phyloP scores from a whole-genome alignment of 192 early-diverging fungal genomes.

The Rhizophagus sp. region DNA sequence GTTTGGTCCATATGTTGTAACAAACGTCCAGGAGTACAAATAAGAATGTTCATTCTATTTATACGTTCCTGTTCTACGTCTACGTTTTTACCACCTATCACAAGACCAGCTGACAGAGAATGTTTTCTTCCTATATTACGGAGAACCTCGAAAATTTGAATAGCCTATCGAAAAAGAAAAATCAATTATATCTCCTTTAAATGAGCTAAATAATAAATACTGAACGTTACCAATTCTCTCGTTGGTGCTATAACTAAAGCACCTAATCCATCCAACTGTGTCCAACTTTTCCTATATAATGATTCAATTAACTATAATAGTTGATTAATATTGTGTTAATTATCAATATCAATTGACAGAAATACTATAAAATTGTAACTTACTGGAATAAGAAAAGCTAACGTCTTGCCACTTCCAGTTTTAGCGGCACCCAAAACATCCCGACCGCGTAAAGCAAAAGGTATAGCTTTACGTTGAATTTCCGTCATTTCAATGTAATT shows the following conservation, averaged over 20 bases:
- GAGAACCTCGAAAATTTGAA: slow-evolving; percentile 93
- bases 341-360: neutral
- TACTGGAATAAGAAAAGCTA: slow-evolving; percentile 79
- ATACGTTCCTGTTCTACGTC: slow-evolving; percentile 74
- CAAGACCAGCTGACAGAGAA: slow-evolving; percentile 86
- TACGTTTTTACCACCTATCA: slow-evolving; percentile 94
- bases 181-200: neutral
- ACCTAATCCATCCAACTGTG: slow-evolving; percentile 74
- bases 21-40: slow-evolving; percentile 80
- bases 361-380: neutral
- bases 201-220: neutral
- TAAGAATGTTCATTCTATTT: slow-evolving; percentile 78
- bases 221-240: slow-evolving; percentile 58
- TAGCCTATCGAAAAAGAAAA: slow-evolving; percentile 42
- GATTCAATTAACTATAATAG: slow-evolving; percentile 72
- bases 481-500: slow-evolving; percentile 94
- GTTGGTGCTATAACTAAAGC: slow-evolving; percentile 84
- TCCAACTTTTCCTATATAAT: slow-evolving; percentile 85
- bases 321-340: no score
- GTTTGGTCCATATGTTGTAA: slow-evolving; percentile 92
- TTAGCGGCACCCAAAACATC: slow-evolving; percentile 87
- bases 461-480: slow-evolving; percentile 82
- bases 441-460: slow-evolving; percentile 64
- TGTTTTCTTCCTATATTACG: slow-evolving; percentile 72
- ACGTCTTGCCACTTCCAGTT: slow-evolving; percentile 84